A percentile compares a stretch with the other conserved stretches of the same genome.
Conservation (phyloP, 2,329 filamentous ascomycete species). For the Ascochyta koolunga region DNA sequence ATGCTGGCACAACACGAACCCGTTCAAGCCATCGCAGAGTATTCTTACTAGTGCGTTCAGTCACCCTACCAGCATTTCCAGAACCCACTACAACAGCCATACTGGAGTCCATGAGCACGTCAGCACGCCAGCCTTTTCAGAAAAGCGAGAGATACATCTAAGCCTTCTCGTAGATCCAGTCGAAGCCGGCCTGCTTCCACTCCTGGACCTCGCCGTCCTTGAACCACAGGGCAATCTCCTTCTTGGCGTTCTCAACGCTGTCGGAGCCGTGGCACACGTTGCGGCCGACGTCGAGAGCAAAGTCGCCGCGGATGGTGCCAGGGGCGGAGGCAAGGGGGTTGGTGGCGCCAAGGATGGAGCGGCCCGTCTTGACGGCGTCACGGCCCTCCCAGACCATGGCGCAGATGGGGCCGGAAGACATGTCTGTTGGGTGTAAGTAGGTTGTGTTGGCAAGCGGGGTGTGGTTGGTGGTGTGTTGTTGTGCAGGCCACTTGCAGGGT, state of each 20-base stretch:
- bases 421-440: slow-evolving; percentile 67
- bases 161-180: slow-evolving; percentile 97
- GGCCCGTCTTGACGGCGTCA: slow-evolving; percentile 98
- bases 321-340: slow-evolving; percentile 94
- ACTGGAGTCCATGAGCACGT: background rate
- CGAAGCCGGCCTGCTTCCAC: slow-evolving; percentile 83
- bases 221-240: slow-evolving; percentile 99
- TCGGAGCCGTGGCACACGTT: slow-evolving; percentile 99
- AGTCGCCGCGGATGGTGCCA: slow-evolving; percentile 98
- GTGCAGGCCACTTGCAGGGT: background rate
- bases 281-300: slow-evolving; percentile 86
- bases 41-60: background rate
- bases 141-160: slow-evolving; percentile 18
- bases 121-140: background rate
- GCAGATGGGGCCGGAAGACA: slow-evolving; percentile 94
- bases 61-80: background rate
- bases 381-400: slow-evolving; percentile 99
- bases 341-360: slow-evolving; percentile 95
- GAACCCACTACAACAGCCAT: background rate
- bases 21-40: background rate
- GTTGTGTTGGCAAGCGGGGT: background rate
- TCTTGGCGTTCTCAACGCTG: slow-evolving; percentile 97
- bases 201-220: slow-evolving; percentile 80
- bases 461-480: slow-evolving; percentile 12
- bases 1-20: background rate